A percentile compares a stretch with the other conserved stretches of the same genome.
Conservation (phyloP, 2,329 filamentous ascomycete species). For the Atkinsonella hypoxylon region DNA sequence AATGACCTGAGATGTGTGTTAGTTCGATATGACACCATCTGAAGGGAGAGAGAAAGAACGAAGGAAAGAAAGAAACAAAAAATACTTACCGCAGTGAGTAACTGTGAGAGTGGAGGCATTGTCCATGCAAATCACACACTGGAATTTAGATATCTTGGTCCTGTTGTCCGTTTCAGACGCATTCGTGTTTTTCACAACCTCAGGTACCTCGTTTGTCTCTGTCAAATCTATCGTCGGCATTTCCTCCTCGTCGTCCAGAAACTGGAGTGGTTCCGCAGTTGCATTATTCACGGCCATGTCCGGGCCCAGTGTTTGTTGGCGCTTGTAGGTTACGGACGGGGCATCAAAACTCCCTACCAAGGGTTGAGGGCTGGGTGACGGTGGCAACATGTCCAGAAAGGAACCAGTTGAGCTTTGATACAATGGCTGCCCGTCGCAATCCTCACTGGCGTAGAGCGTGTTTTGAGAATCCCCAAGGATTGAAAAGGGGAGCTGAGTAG, state of each 20-base stretch:
- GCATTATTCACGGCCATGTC: not conserved
- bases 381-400: constrained; percentile 19
- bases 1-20: constrained; percentile 33
- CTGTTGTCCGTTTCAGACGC: constrained; percentile 30
- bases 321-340: constrained; percentile 13
- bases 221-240: constrained; percentile 24
- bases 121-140: constrained; percentile 60
- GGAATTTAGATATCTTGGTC: constrained; percentile 42
- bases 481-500: constrained; percentile 9
- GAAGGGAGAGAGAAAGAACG: not conserved
- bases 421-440: constrained; percentile 15
- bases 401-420: constrained; percentile 17
- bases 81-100: constrained; percentile 51
- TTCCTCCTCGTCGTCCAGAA: constrained; percentile 12
- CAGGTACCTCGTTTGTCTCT: constrained; percentile 31
- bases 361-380: constrained; percentile 1
- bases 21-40: not conserved
- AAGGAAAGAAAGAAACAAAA: not conserved
- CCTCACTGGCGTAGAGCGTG: constrained; percentile 16
- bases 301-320: constrained; percentile 12
- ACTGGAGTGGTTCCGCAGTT: not conserved
- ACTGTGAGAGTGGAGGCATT: constrained; percentile 45
- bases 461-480: constrained; percentile 15
- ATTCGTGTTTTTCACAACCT: constrained; percentile 28
- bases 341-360: not conserved